These are phyloP conservation scores for Rhizopus microsporus DNA, from an alignment of 371 early-diverging fungal species.

Conservation along the genomic window DNA sequence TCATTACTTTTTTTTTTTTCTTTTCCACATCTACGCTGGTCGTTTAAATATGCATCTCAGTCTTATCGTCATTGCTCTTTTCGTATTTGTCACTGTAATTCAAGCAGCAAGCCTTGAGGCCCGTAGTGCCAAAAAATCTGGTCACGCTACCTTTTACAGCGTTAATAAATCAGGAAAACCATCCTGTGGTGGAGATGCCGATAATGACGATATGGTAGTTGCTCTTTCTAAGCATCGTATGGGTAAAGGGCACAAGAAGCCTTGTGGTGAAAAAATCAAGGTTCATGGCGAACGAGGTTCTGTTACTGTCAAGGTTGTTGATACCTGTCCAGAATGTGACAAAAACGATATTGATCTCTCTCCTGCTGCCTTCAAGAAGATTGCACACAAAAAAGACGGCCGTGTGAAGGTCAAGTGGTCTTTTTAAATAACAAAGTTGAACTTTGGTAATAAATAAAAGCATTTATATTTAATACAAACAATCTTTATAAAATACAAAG, in stretches of 20 bases:
- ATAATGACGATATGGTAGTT: slow-evolving; percentile 32
- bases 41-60: slow-evolving; percentile 29
- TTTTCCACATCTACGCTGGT: not conserved
- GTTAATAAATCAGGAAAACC: slow-evolving; percentile 32
- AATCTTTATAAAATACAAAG: no score
- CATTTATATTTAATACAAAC: no score
- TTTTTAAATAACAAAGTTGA: slow-evolving; percentile 3
- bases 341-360: slow-evolving; percentile 38
- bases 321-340: slow-evolving; percentile 53
- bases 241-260: slow-evolving; percentile 20
- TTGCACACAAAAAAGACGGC: slow-evolving; percentile 22
- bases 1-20: no score
- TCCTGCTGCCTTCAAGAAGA: slow-evolving; percentile 47
- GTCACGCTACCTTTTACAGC: slow-evolving; percentile 40
- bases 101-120: slow-evolving; percentile 21
- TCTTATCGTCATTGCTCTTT: slow-evolving; percentile 31
- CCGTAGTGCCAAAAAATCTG: slow-evolving; percentile 22
- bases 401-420: slow-evolving; percentile 5
- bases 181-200: slow-evolving; percentile 40
- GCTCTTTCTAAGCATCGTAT: slow-evolving; percentile 37
- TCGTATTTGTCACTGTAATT: slow-evolving; percentile 23
- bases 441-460: no score
- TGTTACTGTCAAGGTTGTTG: slow-evolving; percentile 52
- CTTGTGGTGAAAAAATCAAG: slow-evolving; percentile 46
- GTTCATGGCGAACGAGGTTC: slow-evolving; percentile 32